Evolutionary conservation across 331 rosid species (phyloP).

Genomic region (Erythrophleum ivorense): DNA sequence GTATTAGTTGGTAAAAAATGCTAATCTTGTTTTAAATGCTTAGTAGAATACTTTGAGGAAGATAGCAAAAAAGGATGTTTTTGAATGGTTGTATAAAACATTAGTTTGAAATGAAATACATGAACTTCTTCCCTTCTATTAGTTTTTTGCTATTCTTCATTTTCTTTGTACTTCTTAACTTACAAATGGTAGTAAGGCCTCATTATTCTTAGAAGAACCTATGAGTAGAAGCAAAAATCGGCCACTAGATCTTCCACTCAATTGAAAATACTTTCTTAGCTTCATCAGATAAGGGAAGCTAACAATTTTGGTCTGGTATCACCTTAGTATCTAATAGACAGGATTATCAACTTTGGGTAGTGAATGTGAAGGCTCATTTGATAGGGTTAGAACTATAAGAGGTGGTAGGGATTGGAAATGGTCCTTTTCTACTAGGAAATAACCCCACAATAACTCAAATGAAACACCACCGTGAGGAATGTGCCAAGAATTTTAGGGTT

Average conservation of each 20-base stretch:
- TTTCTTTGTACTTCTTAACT: not conserved
- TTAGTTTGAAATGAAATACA: too few species aligned
- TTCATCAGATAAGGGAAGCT: not conserved
- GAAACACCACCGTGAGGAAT: not conserved
- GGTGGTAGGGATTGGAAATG: not conserved
- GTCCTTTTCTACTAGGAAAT: not conserved
- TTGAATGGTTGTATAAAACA: too few species aligned
- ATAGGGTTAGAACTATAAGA: too few species aligned
- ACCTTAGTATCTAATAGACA: not conserved
- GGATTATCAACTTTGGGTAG: not conserved
- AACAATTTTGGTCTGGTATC: too few species aligned
- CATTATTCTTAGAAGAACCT: not conserved
- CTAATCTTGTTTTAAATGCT: too few species aligned
- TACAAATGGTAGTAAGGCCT: not conserved
- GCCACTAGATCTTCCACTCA: not conserved
- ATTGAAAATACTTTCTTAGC: not conserved
- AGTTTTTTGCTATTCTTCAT: not conserved
- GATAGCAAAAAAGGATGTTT: too few species aligned
- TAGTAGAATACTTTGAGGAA: too few species aligned
- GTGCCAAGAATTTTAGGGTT: not conserved
- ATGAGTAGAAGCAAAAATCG: not conserved
- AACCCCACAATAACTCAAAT: not conserved
- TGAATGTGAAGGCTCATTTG: not conserved
- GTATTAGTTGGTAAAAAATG: too few species aligned
- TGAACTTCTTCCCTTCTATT: not conserved